Percentiles rank a stretch among this genome's conserved stretches.
These are phyloP conservation scores for Lanmaoa rubissima DNA, from an alignment of 768 basidiomycete species.

Conservation along the genomic window DNA sequence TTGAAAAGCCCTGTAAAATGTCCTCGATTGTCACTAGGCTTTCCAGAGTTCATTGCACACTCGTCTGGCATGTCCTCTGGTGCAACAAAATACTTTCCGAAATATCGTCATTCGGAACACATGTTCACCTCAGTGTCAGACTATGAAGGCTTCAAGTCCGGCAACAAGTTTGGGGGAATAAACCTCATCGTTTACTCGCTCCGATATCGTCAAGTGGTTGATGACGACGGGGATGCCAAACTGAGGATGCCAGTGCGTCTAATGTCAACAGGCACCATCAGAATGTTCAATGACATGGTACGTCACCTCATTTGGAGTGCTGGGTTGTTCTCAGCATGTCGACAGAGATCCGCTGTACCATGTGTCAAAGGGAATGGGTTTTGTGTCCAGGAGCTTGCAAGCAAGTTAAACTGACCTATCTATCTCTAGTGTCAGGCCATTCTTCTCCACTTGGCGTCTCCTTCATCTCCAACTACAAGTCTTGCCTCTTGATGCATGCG, in stretches of 20 bases:
- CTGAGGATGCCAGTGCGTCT: slow-evolving; percentile 15
- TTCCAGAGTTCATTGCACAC: slow-evolving; percentile 24
- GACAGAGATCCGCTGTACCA: slow-evolving; percentile 12
- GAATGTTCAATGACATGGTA: slow-evolving; percentile 23
- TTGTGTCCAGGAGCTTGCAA: too few relatives aligned
- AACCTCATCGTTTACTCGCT: slow-evolving; percentile 25
- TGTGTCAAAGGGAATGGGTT: slow-evolving; percentile 3
- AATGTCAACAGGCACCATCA: slow-evolving; percentile 23
- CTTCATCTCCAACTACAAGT: slow-evolving; percentile 20
- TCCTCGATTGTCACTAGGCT: slow-evolving; percentile 16
- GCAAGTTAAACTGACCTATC: not conserved
- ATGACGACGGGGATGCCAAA: slow-evolving; percentile 11
- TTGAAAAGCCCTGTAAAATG: slow-evolving; percentile 21
- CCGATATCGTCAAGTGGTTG: slow-evolving; percentile 10
- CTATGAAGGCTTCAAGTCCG: slow-evolving; percentile 13
- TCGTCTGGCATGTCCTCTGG: slow-evolving; percentile 20
- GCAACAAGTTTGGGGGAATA: slow-evolving; percentile 11
- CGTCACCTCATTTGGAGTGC: not conserved
- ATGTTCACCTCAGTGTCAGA: slow-evolving; percentile 16
- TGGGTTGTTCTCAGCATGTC: slow-evolving; percentile 12
- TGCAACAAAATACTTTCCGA: slow-evolving; percentile 17
- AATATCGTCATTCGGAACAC: slow-evolving; percentile 22
- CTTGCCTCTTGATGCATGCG: slow-evolving; percentile 23
- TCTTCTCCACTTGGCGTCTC: slow-evolving; percentile 18
- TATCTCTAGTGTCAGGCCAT: slow-evolving; percentile 12